Evolutionary conservation across 2,329 filamentous ascomycete species (phyloP).

Genomic region (Fusarium equiseti): DNA sequence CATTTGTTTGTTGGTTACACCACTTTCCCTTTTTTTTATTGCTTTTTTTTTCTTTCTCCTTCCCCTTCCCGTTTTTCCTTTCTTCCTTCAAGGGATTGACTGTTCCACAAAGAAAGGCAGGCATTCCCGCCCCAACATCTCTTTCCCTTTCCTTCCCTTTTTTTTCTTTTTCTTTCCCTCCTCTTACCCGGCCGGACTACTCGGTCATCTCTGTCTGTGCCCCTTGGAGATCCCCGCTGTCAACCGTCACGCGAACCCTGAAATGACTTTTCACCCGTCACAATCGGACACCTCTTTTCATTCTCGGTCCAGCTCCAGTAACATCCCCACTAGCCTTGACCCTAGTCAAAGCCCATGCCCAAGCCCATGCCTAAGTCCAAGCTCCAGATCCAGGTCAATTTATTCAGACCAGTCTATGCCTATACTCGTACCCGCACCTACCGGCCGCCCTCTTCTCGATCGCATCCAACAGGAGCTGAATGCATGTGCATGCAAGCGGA

Average conservation of each 20-base stretch:
- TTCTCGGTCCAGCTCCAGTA: background rate
- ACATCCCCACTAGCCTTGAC: background rate
- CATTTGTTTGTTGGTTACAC: background rate
- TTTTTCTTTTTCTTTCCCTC: no score
- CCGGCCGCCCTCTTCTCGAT: background rate
- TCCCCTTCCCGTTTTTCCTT: background rate
- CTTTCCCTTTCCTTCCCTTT: background rate
- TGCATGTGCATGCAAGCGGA: conserved; percentile 1
- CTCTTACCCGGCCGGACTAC: background rate
- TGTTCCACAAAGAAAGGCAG: background rate
- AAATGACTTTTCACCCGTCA: background rate
- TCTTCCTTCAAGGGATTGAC: background rate
- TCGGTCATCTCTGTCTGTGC: background rate
- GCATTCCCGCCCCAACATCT: background rate
- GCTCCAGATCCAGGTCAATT: background rate
- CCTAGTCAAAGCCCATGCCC: background rate
- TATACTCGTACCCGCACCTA: background rate
- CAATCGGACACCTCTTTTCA: background rate
- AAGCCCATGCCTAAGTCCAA: background rate
- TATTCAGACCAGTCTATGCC: background rate
- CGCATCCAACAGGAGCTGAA: conserved; percentile 13
- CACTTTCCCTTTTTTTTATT: background rate
- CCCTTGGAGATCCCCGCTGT: background rate
- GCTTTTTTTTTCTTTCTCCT: background rate
- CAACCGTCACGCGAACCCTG: background rate